Evolutionary conservation across 2,329 filamentous ascomycete species (phyloP).

Genomic region (Tolypocladium amazonense): DNA sequence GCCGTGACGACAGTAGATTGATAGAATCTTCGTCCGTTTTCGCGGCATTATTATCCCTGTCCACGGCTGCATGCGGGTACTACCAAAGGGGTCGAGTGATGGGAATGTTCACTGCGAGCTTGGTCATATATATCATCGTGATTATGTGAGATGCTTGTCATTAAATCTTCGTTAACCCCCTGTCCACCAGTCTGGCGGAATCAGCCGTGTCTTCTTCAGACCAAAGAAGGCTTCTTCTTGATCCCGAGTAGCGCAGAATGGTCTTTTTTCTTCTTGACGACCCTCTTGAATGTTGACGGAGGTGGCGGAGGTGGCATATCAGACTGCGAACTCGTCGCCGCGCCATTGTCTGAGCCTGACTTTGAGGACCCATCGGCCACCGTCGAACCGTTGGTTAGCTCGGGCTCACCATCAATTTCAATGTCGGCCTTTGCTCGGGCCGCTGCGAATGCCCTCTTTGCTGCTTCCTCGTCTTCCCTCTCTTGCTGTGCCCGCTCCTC

Average conservation of each 20-base stretch:
- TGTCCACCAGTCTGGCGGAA: background rate
- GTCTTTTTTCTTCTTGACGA: conserved; percentile 81
- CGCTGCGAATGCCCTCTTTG: conserved; percentile 64
- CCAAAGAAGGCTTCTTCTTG: conserved; percentile 65
- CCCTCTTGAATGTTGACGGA: conserved; percentile 59
- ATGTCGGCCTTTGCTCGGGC: conserved; percentile 44
- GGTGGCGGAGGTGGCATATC: conserved; percentile 14
- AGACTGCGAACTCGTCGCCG: background rate
- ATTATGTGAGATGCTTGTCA: background rate
- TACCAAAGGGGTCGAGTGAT: too few relatives aligned
- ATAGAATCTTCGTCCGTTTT: too few relatives aligned
- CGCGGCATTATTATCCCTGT: background rate
- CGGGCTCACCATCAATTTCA: conserved; percentile 13
- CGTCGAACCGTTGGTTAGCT: conserved; percentile 4
- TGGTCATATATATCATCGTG: background rate
- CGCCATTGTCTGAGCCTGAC: background rate
- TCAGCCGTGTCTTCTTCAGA: conserved; percentile 20
- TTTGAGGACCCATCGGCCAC: background rate
- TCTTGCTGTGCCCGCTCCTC: conserved; percentile 57
- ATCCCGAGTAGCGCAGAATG: conserved; percentile 66
- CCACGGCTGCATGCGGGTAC: background rate
- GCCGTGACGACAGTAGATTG: background rate
- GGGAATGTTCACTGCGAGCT: background rate
- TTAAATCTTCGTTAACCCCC: background rate
- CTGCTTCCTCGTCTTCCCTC: conserved; percentile 73